A percentile compares a stretch with the other conserved stretches of the same genome.
Evolutionary conservation across 176 grass and related monocot species (phyloP).

Genomic region (Panicum miliaceum): DNA sequence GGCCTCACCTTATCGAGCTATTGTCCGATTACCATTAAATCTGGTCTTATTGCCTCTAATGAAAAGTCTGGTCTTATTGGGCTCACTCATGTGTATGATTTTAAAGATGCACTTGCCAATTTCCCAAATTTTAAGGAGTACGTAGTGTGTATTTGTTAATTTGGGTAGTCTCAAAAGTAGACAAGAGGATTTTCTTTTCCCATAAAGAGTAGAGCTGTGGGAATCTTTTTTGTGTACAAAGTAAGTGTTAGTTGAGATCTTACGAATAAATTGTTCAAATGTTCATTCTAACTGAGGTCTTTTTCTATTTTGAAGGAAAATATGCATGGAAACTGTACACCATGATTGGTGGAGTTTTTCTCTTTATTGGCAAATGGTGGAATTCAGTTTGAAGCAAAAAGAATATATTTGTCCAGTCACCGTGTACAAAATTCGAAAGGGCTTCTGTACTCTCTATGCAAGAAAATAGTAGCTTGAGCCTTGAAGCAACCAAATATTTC

Average conservation of each 20-base stretch:
- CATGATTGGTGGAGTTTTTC: background rate
- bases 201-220: background rate
- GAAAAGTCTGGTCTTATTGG: background rate
- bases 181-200: background rate
- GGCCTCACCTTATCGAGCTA: too few relatives aligned
- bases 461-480: background rate
- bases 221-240: background rate
- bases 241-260: background rate
- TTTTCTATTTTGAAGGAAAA: background rate
- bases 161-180: background rate
- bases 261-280: background rate
- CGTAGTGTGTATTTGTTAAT: background rate
- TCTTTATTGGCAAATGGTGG: background rate
- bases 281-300: background rate
- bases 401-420: background rate
- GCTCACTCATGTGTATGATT: background rate
- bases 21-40: background rate
- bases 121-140: background rate
- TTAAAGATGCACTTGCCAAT: background rate
- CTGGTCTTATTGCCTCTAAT: too few relatives aligned
- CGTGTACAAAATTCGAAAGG: background rate
- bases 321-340: background rate
- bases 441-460: too few relatives aligned
- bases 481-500: background rate
- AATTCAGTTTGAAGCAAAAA: too few relatives aligned